These are phyloP conservation scores for Cercophora sp. DNA, from an alignment of 495 filamentous ascomycete species.

Conservation along the genomic window DNA sequence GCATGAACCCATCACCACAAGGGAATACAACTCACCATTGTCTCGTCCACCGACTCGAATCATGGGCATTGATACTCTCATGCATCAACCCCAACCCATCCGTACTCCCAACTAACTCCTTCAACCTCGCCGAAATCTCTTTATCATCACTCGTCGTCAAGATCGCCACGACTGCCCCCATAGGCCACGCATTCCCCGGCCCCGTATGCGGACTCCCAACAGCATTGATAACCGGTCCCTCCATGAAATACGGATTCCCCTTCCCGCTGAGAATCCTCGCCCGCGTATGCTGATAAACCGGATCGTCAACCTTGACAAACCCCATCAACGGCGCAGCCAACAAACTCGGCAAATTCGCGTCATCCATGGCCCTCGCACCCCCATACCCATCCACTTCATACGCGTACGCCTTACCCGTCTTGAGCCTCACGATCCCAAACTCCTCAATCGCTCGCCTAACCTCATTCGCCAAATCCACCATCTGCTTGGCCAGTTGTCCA, in stretches of 20 bases:
- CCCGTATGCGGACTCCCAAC: constrained; percentile 56
- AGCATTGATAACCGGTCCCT: constrained; percentile 48
- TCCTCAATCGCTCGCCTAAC: constrained; percentile 47
- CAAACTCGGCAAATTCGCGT: constrained; percentile 58
- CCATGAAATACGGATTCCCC: constrained; percentile 56
- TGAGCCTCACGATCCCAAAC: constrained; percentile 42
- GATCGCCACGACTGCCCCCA: constrained; percentile 50
- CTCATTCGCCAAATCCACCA: constrained; percentile 43
- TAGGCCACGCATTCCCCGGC: constrained; percentile 56
- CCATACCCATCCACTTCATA: constrained; percentile 62
- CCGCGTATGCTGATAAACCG: constrained; percentile 50
- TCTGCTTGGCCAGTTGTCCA: constrained; percentile 24
- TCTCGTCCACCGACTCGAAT: constrained; percentile 52
- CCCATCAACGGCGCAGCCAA: constrained; percentile 52
- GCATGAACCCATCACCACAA: neutral
- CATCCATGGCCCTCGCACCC: constrained; percentile 53
- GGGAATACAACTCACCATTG: constrained; percentile 43
- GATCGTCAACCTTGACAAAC: constrained; percentile 40
- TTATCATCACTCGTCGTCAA: constrained; percentile 40
- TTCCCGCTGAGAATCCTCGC: constrained; percentile 38
- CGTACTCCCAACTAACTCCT: constrained; percentile 48
- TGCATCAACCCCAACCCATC: constrained; percentile 58
- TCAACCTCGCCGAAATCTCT: constrained; percentile 46
- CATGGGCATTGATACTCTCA: constrained; percentile 54
- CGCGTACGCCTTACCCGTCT: constrained; percentile 45